These are phyloP conservation scores for Selenicereus undatus DNA, from an alignment of 148 eudicot genomes.

Conservation along the genomic window DNA sequence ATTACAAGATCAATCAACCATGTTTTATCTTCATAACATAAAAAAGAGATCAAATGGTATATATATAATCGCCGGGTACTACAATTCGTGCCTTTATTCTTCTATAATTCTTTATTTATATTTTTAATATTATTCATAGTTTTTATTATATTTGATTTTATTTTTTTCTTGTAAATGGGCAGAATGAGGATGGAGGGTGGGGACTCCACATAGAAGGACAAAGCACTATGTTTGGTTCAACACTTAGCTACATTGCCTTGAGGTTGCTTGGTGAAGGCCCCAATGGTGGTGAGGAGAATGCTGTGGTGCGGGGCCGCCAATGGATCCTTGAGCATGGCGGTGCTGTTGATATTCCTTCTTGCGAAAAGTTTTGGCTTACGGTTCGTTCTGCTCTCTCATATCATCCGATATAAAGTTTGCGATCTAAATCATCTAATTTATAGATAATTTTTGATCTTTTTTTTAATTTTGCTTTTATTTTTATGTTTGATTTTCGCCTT, in stretches of 20 bases:
- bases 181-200: slow-evolving; percentile 78
- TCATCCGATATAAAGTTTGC: no score
- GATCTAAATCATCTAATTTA: no score
- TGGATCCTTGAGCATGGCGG: slow-evolving; percentile 65
- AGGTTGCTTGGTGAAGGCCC: slow-evolving; percentile 57
- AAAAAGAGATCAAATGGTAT: slow-evolving; percentile 50
- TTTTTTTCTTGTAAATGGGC: background rate
- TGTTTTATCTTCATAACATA: slow-evolving; percentile 37
- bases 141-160: no score
- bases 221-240: slow-evolving; percentile 53
- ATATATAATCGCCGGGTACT: slow-evolving; percentile 56
- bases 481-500: no score
- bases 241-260: slow-evolving; percentile 43
- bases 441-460: no score
- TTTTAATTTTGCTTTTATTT: no score
- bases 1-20: slow-evolving; percentile 37
- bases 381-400: slow-evolving; percentile 15
- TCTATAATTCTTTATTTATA: no score
- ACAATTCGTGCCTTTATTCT: background rate
- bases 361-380: slow-evolving; percentile 71
- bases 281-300: slow-evolving; percentile 25
- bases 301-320: slow-evolving; percentile 32
- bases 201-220: slow-evolving; percentile 60
- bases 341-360: slow-evolving; percentile 42
- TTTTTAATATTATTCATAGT: background rate